Base-by-base conservation (phyloP, 148 eudicot species). In the Salicornia ramosissima region DNA sequence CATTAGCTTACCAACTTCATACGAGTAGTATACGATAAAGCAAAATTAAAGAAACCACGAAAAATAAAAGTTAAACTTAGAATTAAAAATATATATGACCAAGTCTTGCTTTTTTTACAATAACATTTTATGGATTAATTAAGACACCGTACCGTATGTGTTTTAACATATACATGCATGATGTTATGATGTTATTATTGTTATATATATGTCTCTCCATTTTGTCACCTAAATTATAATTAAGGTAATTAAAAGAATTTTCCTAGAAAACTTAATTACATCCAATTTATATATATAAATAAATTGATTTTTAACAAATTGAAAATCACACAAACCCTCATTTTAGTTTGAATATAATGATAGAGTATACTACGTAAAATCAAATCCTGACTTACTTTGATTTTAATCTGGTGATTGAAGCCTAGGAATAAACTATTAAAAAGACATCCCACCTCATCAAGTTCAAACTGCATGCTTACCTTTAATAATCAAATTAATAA, bases 1-100 rank as follows among this genome's bases (percentile, higher is more conserved):
- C 57, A 56, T 72, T 67, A 68, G 76, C 73, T 77, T 52, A 77
- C 80, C 80, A 51, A 77, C 76, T 72, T 43, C 49, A 22, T 36
- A 4, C 4, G 40, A 36, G 40, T n/a, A 36, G 40, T n/a, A 69
- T 36, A 28, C n/a, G 54, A 67, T 60, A 71, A 71, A 36, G 47
- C 47, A 63, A 63, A 49, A 0, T 19, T 49, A 49, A 56, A 34
- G 31, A 36, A 70, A 54, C 40, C 33, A n/a, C 9, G 26, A 67
- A 6, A 2, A 71, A 65, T 74, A 56, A 55, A 54, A 66, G n/a
- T 40, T 46, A 56, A 67, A 53, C 68, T 63, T 72, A 33, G 52
- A 51, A 45, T 63, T 51, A 40, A 49, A 46, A 43, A 74, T 52
- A 51, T 36, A 43, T 75, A n/a, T 68, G 73, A 75, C 73, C 42